Percentiles rank a stretch among this genome's conserved stretches.
Conservation (phyloP, 441 rosid genomes). For the Melastoma candidum region DNA sequence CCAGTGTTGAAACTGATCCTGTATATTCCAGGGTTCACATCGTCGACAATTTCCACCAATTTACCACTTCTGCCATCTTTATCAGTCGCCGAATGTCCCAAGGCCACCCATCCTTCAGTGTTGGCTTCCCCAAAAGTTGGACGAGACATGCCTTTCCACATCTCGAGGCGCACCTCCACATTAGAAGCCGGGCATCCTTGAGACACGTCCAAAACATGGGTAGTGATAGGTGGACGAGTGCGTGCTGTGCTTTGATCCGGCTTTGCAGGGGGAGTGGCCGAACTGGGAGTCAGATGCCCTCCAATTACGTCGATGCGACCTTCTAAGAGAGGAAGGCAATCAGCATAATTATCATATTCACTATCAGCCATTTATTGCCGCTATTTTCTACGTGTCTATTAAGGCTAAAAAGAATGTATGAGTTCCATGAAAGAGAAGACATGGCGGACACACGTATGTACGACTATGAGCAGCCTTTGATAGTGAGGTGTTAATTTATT, state of each 20-base stretch:
- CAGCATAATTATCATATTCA: not conserved
- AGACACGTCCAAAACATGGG: conserved; percentile 84
- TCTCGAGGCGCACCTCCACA: conserved; percentile 55
- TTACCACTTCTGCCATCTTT: conserved; percentile 71
- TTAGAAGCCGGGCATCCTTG: conserved; percentile 72
- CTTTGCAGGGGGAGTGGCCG: conserved; percentile 29
- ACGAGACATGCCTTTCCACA: conserved; percentile 42
- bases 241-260: conserved; percentile 33
- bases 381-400: too few relatives aligned
- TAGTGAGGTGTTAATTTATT: not conserved
- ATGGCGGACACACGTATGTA: too few relatives aligned
- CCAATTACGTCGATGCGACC: conserved; percentile 59
- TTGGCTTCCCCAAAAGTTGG: conserved; percentile 30
- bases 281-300: conserved; percentile 44
- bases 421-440: too few relatives aligned
- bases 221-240: conserved; percentile 75
- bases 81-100: conserved; percentile 61
- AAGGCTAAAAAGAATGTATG: too few relatives aligned
- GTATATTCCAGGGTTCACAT: conserved; percentile 58
- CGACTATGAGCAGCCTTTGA: not conserved
- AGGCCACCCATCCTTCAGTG: conserved; percentile 35
- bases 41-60: conserved; percentile 52
- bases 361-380: not conserved
- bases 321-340: conserved; percentile 28
- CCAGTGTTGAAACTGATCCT: conserved; percentile 72